These are phyloP conservation scores for Amanita fuliginea DNA, from an alignment of 768 basidiomycete genomes.

Conservation along the genomic window DNA sequence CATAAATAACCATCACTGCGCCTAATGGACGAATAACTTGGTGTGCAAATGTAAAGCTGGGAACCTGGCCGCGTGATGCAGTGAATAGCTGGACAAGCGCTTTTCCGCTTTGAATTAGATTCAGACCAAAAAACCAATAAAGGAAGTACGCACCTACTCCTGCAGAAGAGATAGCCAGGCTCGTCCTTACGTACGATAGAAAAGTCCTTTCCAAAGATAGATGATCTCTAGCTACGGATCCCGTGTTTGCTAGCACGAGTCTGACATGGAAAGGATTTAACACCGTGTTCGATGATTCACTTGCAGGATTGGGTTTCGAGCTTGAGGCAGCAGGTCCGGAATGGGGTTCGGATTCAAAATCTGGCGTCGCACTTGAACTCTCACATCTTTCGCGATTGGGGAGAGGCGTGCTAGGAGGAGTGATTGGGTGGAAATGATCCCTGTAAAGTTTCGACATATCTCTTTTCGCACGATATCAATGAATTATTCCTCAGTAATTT, in stretches of 20 bases:
- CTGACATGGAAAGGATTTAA: slow-evolving; percentile 1
- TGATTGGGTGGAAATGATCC: no score
- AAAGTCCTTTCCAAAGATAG: slow-evolving; percentile 48
- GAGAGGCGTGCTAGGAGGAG: neutral
- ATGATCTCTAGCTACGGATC: slow-evolving; percentile 47
- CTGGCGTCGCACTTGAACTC: no score
- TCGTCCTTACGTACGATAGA: slow-evolving; percentile 46
- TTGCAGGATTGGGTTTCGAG: neutral
- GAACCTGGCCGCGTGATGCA: neutral
- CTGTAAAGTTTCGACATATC: neutral
- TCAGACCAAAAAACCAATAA: neutral
- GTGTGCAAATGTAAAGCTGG: neutral
- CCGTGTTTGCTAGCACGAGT: slow-evolving; percentile 30
- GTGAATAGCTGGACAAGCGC: slow-evolving; percentile 6
- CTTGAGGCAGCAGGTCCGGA: neutral
- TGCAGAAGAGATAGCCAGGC: slow-evolving; percentile 36
- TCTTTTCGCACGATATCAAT: neutral
- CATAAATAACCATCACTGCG: slow-evolving; percentile 1
- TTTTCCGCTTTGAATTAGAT: neutral
- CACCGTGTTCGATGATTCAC: neutral
- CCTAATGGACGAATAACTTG: slow-evolving; percentile 2
- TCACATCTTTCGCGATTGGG: neutral
- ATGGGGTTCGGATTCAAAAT: neutral
- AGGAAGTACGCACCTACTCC: slow-evolving; percentile 34
- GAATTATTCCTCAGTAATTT: no score